A percentile compares a stretch with the other conserved stretches of the same genome.
Evolutionary conservation across 495 filamentous ascomycete genomes (phyloP).

Genomic region (Cetradonia linearis): DNA sequence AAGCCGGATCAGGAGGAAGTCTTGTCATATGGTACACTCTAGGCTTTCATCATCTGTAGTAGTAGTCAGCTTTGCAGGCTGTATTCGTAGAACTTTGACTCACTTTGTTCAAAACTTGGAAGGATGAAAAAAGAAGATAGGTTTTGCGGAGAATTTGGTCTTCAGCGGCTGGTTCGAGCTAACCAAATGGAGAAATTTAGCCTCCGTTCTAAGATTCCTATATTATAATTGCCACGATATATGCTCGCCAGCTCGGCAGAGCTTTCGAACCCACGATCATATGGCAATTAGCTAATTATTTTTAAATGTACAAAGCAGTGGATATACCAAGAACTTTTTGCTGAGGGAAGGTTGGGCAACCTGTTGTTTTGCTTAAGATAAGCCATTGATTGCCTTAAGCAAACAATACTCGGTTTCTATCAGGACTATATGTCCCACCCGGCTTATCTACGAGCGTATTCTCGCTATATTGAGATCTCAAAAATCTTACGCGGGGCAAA

Average conservation of each 20-base stretch:
- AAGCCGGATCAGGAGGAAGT: constrained; percentile 54
- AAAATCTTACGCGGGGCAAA: constrained; percentile 1
- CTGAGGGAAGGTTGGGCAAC: background rate
- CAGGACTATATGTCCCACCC: background rate
- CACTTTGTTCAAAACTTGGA: constrained; percentile 96
- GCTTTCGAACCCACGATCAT: background rate
- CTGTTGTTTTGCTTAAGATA: background rate
- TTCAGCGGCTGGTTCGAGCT: background rate
- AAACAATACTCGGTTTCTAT: too few relatives aligned
- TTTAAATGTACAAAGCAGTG: background rate
- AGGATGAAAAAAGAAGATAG: constrained; percentile 61
- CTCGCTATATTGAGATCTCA: background rate
- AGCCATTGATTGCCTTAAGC: background rate
- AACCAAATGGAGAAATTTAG: constrained; percentile 9
- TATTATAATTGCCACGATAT: too few relatives aligned
- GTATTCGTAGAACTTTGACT: constrained; percentile 30
- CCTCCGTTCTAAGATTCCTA: background rate
- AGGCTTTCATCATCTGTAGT: constrained; percentile 96
- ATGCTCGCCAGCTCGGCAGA: too few relatives aligned
- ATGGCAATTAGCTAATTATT: background rate
- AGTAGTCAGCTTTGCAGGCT: constrained; percentile 36
- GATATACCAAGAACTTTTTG: background rate
- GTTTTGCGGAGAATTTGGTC: background rate
- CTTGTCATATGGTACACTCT: constrained; percentile 85
- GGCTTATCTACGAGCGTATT: background rate